Conservation (phyloP, 805 yeast species). For the Metschnikowia peoriensis region DNA sequence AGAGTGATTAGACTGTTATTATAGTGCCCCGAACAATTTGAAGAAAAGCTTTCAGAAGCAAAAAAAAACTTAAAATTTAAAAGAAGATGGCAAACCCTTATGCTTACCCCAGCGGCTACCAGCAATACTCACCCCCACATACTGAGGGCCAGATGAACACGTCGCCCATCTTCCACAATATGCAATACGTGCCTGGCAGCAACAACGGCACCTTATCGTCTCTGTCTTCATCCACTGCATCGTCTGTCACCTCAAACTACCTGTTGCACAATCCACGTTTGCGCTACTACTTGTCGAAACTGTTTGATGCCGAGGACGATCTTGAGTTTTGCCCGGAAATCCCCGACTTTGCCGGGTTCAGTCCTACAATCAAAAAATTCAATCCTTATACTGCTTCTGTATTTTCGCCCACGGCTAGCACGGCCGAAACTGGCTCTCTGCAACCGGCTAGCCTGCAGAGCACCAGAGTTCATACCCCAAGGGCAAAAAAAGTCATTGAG, state of each 20-base stretch:
- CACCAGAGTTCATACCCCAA: slow-evolving; percentile 48
- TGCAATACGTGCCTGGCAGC: slow-evolving; percentile 21
- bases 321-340: slow-evolving; percentile 65
- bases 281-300: slow-evolving; percentile 56
- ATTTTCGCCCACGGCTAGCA: slow-evolving; percentile 47
- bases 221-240: slow-evolving; percentile 13
- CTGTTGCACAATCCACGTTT: slow-evolving; percentile 50
- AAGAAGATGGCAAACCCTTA: slow-evolving; percentile 35
- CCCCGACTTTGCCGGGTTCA: slow-evolving; percentile 29
- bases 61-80: not conserved
- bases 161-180: slow-evolving; percentile 32
- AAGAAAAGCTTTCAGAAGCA: not conserved
- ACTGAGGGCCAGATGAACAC: slow-evolving; percentile 23
- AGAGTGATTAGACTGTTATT: not conserved
- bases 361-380: slow-evolving; percentile 48
- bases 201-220: slow-evolving; percentile 15
- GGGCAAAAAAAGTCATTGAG: slow-evolving; percentile 58
- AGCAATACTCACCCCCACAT: slow-evolving; percentile 32
- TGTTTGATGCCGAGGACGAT: slow-evolving; percentile 63
- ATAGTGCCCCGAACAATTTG: not conserved
- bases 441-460: slow-evolving; percentile 3
- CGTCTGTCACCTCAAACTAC: slow-evolving; percentile 23
- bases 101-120: slow-evolving; percentile 28
- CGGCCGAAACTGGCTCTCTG: slow-evolving; percentile 5
- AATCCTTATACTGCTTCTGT: slow-evolving; percentile 67